Base-by-base conservation (phyloP, 1,139 yeast species). In the Yamadazyma songkhlaensis region DNA sequence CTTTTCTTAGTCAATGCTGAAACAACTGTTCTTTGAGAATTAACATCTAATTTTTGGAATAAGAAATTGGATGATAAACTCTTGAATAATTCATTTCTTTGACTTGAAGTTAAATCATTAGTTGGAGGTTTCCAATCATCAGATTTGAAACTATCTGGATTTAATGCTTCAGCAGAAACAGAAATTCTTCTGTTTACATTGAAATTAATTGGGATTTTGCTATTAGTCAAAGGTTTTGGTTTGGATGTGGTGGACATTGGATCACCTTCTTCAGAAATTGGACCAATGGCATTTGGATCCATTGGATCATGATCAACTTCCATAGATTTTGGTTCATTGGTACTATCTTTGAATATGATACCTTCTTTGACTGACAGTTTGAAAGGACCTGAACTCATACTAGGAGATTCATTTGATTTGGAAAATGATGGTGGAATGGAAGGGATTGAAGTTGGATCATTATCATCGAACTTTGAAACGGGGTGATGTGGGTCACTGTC, bases 141-240 rank as follows among this genome's bases (percentile, higher is more conserved):
- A 33, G 80, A 77, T 35, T 52, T 65, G 50, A 51, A 74, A 57
- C 69, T 72, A 43, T 74, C 79, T 12, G 82, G 83, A 51, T 77
- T 76, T 52, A 78, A 54, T 4, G 83, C 79, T 63, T 87, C 96
- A 4, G 95, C 96, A 36, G 89, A 79, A 15, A 88, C 96, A 21
- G 94, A 83, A 4, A 88, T 84, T 67, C 96, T 80, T 67, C 96
- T 78, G 59, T 83, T 79, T 35, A 89, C 88, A 55, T 85, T 85
- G 62, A 84, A 83, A 30, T 78, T 71, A 36, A 66, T 59, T 15
- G 85, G 85, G 36, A 79, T 58, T 37, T 55, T 54, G 11, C 46
- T 44, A 37, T 55, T 42, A 45, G 55, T 35, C 46, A 57, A 42
- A 11, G 54, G 48, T 31, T 52, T 39, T 23, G 51, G 51, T 31